Conservation (phyloP, 805 yeast genomes). For the Wickerhamomyces alni region DNA sequence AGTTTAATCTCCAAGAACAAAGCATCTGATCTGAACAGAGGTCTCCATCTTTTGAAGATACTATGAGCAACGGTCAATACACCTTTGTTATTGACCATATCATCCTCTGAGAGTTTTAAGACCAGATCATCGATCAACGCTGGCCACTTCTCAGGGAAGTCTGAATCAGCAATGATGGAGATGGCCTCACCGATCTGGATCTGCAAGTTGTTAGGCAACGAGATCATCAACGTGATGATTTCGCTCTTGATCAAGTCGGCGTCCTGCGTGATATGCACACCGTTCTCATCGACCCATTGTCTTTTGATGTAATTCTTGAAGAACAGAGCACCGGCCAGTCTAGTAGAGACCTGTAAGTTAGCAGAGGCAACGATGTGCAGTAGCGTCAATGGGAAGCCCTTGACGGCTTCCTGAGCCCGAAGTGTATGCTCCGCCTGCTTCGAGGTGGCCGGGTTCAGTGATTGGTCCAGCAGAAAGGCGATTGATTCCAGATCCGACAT, state of each 20-base stretch:
- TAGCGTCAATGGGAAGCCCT: conserved; percentile 72
- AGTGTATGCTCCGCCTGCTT: conserved; percentile 63
- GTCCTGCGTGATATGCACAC: conserved; percentile 68
- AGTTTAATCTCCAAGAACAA: conserved; percentile 80
- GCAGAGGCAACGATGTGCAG: conserved; percentile 71
- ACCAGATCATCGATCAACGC: conserved; percentile 70
- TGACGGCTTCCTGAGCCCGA: conserved; percentile 52
- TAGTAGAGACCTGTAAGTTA: conserved; percentile 44
- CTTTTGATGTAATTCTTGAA: conserved; percentile 84
- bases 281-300: conserved; percentile 88
- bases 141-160: conserved; percentile 90
- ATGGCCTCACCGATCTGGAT: conserved; percentile 94
- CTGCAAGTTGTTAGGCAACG: conserved; percentile 72
- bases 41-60: conserved; percentile 95
- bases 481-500: conserved; percentile 49
- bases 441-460: conserved; percentile 58
- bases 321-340: conserved; percentile 86
- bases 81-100: conserved; percentile 73
- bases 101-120: conserved; percentile 52
- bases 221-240: conserved; percentile 81
- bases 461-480: conserved; percentile 51
- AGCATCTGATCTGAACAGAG: conserved; percentile 85
- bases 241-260: conserved; percentile 65
- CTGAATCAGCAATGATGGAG: conserved; percentile 89
- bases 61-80: conserved; percentile 91